A percentile compares a stretch with the other conserved stretches of the same genome.
These are phyloP conservation scores for Ceratopteris richardii DNA, from an alignment of 75 land plant genomes.

Conservation along the genomic window DNA sequence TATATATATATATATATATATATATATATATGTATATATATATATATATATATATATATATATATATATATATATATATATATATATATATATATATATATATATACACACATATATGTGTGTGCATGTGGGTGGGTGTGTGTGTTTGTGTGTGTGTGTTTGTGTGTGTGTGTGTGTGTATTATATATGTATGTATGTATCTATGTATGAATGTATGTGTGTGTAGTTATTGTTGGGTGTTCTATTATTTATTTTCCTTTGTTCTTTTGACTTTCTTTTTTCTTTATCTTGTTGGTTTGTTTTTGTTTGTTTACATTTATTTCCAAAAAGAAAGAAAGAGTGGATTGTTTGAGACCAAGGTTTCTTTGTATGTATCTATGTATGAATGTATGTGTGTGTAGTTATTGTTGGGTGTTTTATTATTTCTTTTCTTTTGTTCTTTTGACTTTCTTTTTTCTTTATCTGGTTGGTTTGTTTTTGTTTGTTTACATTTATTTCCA, in stretches of 20 bases:
- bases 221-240: neutral
- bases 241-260: neutral
- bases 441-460: neutral
- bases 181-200: no score
- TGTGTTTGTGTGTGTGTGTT: no score
- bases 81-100: neutral
- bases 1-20: neutral
- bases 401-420: neutral
- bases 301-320: neutral
- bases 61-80: neutral
- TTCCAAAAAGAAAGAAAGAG: no score
- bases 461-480: neutral
- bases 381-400: no score
- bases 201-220: neutral
- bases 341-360: no score
- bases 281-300: neutral
- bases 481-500: neutral
- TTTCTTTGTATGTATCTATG: no score
- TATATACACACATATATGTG: neutral
- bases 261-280: no score
- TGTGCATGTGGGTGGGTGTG: no score
- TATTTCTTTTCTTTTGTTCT: no score
- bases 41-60: neutral
- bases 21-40: neutral
- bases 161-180: no score